Base-by-base conservation (phyloP, 768 basidiomycete genomes). In the Panaeolus papilionaceus region DNA sequence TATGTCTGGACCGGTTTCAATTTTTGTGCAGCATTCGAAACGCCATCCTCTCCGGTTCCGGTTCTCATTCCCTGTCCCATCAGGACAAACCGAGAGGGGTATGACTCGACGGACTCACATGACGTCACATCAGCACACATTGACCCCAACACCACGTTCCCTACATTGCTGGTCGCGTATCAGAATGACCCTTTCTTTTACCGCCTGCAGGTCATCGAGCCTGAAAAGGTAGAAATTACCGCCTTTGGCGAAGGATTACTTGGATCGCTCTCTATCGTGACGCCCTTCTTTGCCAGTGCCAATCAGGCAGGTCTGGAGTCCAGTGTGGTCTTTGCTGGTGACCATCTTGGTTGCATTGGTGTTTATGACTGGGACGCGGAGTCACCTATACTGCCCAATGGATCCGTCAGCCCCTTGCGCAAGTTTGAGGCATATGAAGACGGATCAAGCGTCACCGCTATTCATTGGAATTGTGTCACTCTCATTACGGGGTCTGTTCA, bases 361-460 rank as follows among this genome's bases (percentile, higher is more conserved):
- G 77, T 92, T 4, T 93, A 90, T 71, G 81, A 86, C 40, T 91
- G 86, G 85, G 68, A 74, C 28, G 67, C 70, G 23, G 47, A 69
- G 37, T 8, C 26, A 23, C 45, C 45, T 37, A 10, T 20, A 0
- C 26, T 47, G 11, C 18, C 67, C 37, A 12, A 14, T 38, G 64
- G 38, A 26, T 33, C 72, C 45, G 54, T 82, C 28, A 62, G 64
- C 16, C 84, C 88, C 0, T 68, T 78, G 4, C 79, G 81, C 66
- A 85, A 82, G 64, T 86, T 92, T 65, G 88, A 89, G 71, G 91
- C 91, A 1, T 86, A 91, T 70, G 79, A 81, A 62, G 90, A 92
- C 69, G 89, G 86, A 0, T 78, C 87, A 0, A 73, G 74, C 28
- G 83, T 94, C 28, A 89, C 89, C 4, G 84, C 89, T 12, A 78